Evolutionary conservation across 495 filamentous ascomycete species (phyloP), one percentile per base, ranked within the genome.

Genomic region (Penicillium coprophilum): DNA sequence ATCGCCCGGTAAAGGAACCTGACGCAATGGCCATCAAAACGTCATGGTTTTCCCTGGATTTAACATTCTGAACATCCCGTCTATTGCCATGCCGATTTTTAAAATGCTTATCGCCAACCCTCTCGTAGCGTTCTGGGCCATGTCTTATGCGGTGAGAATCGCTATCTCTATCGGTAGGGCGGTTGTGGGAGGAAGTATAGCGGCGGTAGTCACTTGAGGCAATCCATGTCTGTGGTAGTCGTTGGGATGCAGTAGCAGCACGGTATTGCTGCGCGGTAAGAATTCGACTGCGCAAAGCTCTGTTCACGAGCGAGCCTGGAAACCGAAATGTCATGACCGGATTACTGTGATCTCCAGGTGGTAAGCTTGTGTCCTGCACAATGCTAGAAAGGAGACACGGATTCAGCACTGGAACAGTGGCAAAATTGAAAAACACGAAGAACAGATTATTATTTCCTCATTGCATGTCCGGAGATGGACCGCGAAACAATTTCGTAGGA

Each of bases 281-380:
- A 34, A 59, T 27, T 64, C 59, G 55, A 28, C 61, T 66, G 56
- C 63, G 66, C 53, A 64, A 46, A 62, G 61, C 59, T 62, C 66
- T 69, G 52, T 58, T 58, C 61, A 58, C 54, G 41, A 54, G 53
- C 28, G 58, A 60, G 20, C 53, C 59, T 41, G 64, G 54, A 41
- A 55, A 38, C 45, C 59, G 57, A 15, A 49, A 23, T 19, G 56
- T 49, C 64, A 67, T 67, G 41, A 39, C 56, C 56, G 30, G 27
- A 7, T 40, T 34, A 47, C 34, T 20, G 20, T 54, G 30, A 17
- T 53, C 21, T 36, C 43, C 43, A 13, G 21, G 28, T n/a, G 7
- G 13, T 3, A 11, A 28, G 49, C 20, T 39, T 46, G 52, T 19
- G 43, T 54, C 28, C 31, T 9, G 48, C 34, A 36, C 31, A 50